Evolutionary conservation across 2,329 filamentous ascomycete genomes (phyloP).

Genomic region (Cytospora mali): DNA sequence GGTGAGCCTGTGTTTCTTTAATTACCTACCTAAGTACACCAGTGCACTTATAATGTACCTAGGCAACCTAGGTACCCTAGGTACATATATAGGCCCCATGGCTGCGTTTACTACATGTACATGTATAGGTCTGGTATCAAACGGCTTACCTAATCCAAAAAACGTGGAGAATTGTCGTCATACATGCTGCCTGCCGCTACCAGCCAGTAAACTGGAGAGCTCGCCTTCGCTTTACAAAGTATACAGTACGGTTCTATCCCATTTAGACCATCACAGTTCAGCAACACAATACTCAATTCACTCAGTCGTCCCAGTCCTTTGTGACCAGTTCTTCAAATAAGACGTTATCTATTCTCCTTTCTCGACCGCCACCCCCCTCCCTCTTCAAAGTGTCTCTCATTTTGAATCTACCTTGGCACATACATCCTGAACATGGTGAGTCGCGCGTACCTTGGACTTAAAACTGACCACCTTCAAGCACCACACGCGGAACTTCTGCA

Average conservation of each 20-base stretch:
- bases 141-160: constrained; percentile 10
- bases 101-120: too few relatives aligned
- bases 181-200: constrained; percentile 23
- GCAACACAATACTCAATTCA: not conserved
- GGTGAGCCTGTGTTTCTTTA: not conserved
- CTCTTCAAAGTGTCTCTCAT: not conserved
- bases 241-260: not conserved
- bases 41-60: too few relatives aligned
- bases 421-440: constrained; percentile 29
- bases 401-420: not conserved
- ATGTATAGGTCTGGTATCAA: too few relatives aligned
- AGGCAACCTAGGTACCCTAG: not conserved
- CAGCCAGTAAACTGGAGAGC: not conserved
- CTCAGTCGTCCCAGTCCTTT: not conserved
- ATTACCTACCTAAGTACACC: not conserved
- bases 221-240: not conserved
- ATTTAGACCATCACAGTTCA: not conserved
- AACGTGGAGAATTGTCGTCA: constrained; percentile 20
- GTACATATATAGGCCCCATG: not conserved
- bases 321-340: not conserved
- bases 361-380: not conserved
- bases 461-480: not conserved
- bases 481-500: too few relatives aligned
- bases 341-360: too few relatives aligned
- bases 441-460: not conserved